Evolutionary conservation across 192 early-diverging fungal genomes (phyloP).

Genomic region (Linnemannia elongata): DNA sequence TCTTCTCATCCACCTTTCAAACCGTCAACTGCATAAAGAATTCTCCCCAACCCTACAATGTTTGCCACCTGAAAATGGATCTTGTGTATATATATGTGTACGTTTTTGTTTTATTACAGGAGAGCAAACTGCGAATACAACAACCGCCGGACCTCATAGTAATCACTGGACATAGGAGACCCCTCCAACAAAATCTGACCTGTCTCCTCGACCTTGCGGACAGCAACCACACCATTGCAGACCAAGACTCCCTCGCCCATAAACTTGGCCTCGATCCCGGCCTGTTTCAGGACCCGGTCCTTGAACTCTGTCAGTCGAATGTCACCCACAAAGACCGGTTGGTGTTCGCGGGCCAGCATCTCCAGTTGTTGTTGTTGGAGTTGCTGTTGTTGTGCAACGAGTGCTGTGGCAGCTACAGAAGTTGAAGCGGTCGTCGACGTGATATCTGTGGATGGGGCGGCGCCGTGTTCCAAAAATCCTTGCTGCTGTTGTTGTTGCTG

Average conservation of each 20-base stretch:
- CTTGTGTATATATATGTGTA: neutral
- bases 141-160: conserved; percentile 76
- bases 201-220: conserved; percentile 65
- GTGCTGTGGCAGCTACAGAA: neutral
- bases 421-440: neutral
- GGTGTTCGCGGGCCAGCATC: conserved; percentile 55
- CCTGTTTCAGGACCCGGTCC: conserved; percentile 69
- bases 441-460: neutral
- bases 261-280: conserved; percentile 87
- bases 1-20: too few species aligned
- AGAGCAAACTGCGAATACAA: conserved; percentile 83
- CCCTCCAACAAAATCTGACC: conserved; percentile 42
- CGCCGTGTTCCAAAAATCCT: neutral
- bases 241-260: conserved; percentile 87
- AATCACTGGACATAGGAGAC: conserved; percentile 69
- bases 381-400: conserved; percentile 36
- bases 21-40: too few species aligned
- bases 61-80: too few species aligned
- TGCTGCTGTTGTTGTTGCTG: neutral
- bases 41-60: too few species aligned
- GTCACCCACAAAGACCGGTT: conserved; percentile 88
- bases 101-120: conserved; percentile 61
- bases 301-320: conserved; percentile 87
- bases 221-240: conserved; percentile 81
- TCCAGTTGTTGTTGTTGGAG: conserved; percentile 46